Evolutionary conservation across 2,329 filamentous ascomycete species (phyloP).

Genomic region (Ilyonectria mors-panacis): DNA sequence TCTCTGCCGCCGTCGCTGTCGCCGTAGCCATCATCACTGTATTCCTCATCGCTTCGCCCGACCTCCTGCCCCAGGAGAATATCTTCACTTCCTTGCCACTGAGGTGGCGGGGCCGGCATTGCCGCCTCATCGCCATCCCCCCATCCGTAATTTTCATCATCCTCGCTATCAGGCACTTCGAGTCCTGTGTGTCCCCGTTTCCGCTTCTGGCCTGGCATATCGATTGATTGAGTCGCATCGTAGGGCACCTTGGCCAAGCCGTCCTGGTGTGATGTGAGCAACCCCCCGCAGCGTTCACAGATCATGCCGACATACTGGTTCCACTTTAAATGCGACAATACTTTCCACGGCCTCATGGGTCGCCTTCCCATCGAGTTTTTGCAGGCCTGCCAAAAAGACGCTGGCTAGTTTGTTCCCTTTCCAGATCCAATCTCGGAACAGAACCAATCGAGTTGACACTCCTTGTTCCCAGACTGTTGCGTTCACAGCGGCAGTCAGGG

Average conservation of each 20-base stretch:
- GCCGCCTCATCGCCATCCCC: slow-evolving; percentile 75
- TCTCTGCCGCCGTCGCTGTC: slow-evolving; percentile 38
- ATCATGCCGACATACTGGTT: slow-evolving; percentile 55
- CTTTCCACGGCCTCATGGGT: slow-evolving; percentile 57
- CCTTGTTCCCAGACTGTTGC: slow-evolving; percentile 85
- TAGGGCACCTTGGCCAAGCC: slow-evolving; percentile 61
- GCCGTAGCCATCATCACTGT: slow-evolving; percentile 37
- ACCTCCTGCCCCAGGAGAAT: slow-evolving; percentile 67
- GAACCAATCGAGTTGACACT: slow-evolving; percentile 78
- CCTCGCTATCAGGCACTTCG: slow-evolving; percentile 74
- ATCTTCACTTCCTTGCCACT: slow-evolving; percentile 79
- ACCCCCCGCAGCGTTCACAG: slow-evolving; percentile 33
- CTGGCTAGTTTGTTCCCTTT: slow-evolving; percentile 61
- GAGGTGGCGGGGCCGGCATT: slow-evolving; percentile 72
- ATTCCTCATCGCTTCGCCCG: slow-evolving; percentile 56
- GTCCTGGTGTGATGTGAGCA: slow-evolving; percentile 54
- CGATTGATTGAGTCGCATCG: slow-evolving; percentile 55
- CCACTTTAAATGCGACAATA: slow-evolving; percentile 65
- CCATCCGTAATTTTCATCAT: slow-evolving; percentile 82
- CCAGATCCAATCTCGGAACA: slow-evolving; percentile 84
- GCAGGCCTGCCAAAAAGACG: slow-evolving; percentile 73
- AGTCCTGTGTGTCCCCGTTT: slow-evolving; percentile 73
- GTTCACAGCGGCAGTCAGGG: slow-evolving; percentile 82
- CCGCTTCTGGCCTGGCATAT: slow-evolving; percentile 68
- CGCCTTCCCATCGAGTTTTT: slow-evolving; percentile 73